Percentiles rank a stretch among this genome's conserved stretches.
Conservation (phyloP, 2,329 filamentous ascomycete genomes). For the Exophiala xenobiotica region DNA sequence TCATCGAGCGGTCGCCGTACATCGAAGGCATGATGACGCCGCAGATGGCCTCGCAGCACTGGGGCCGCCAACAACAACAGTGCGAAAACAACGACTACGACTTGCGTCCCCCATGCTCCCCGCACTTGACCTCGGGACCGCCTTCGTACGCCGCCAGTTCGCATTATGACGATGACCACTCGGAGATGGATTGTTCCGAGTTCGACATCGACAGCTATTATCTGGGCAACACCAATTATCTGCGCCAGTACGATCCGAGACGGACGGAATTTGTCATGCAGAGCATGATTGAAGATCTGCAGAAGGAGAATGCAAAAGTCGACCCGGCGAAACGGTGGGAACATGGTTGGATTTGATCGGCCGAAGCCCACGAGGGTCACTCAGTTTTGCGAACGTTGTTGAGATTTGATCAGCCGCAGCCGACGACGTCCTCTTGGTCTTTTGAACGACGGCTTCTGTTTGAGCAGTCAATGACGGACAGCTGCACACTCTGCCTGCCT, state of each 20-base stretch:
- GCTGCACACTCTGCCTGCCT: too few relatives aligned
- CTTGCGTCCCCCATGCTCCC: background rate
- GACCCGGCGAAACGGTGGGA: conserved; percentile 2
- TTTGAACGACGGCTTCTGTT: too few relatives aligned
- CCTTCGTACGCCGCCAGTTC: conserved; percentile 8
- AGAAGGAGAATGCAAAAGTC: conserved; percentile 5
- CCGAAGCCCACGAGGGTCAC: too few relatives aligned
- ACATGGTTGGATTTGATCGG: conserved; percentile 3
- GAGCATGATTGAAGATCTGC: conserved; percentile 19
- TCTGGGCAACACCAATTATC: conserved; percentile 1
- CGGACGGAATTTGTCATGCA: conserved; percentile 15
- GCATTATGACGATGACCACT: conserved; percentile 12
- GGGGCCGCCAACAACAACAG: background rate
- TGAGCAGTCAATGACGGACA: too few relatives aligned
- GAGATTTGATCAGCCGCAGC: too few relatives aligned
- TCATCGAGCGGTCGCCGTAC: background rate
- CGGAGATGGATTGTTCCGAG: conserved; percentile 13
- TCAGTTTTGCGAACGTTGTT: too few relatives aligned
- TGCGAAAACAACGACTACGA: background rate
- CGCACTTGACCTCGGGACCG: background rate
- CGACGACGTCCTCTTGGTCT: background rate
- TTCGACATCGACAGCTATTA: conserved; percentile 23
- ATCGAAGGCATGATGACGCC: conserved; percentile 3
- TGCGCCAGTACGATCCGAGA: conserved; percentile 1
- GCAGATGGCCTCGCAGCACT: background rate